Conservation (phyloP, 2,329 filamentous ascomycete genomes). For the Chaetomium strumarium region DNA sequence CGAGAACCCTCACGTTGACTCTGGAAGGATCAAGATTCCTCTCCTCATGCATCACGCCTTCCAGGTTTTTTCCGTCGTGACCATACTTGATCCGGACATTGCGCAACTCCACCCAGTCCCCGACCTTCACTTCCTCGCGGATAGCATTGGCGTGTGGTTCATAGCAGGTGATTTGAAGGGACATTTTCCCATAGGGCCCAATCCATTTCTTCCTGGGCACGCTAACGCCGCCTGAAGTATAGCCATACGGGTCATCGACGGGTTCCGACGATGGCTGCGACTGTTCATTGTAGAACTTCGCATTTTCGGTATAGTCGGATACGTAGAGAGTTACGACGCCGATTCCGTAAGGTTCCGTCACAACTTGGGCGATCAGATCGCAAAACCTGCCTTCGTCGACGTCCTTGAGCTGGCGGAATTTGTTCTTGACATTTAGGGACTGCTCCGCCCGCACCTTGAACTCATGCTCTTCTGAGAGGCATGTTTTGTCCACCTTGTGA, state of each 20-base stretch:
- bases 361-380: constrained; percentile 67
- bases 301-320: constrained; percentile 76
- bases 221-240: constrained; percentile 32
- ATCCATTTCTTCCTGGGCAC: constrained; percentile 45
- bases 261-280: constrained; percentile 28
- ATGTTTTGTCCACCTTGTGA: constrained; percentile 38
- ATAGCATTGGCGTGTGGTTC: constrained; percentile 59
- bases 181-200: constrained; percentile 68
- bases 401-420: constrained; percentile 61
- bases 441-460: constrained; percentile 36
- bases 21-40: constrained; percentile 34
- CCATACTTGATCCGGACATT: constrained; percentile 68
- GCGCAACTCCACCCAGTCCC: constrained; percentile 57
- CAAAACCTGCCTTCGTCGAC: constrained; percentile 51
- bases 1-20: constrained; percentile 52
- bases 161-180: constrained; percentile 66
- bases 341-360: constrained; percentile 42
- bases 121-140: constrained; percentile 48
- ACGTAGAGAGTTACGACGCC: constrained; percentile 61
- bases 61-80: constrained; percentile 50
- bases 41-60: constrained; percentile 67
- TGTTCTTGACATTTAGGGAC: constrained; percentile 44
- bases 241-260: constrained; percentile 39
- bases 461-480: constrained; percentile 37
- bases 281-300: constrained; percentile 50